These are phyloP conservation scores for Arxiozyma slooffiae DNA, from an alignment of 1,139 yeast genomes.

Conservation along the genomic window DNA sequence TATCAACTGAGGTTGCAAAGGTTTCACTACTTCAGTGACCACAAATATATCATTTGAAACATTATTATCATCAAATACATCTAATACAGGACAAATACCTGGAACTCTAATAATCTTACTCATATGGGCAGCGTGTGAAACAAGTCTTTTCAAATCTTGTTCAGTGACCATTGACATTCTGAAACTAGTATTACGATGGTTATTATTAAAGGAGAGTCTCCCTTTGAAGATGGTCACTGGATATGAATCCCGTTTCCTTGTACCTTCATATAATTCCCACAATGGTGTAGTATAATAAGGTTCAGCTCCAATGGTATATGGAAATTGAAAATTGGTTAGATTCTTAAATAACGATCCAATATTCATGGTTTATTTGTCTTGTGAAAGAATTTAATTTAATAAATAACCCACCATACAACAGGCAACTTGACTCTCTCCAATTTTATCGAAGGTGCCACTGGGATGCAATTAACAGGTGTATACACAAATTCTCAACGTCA, in stretches of 20 bases:
- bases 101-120: slow-evolving; percentile 68
- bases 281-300: slow-evolving; percentile 29
- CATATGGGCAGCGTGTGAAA: slow-evolving; percentile 55
- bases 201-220: slow-evolving; percentile 3
- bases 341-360: slow-evolving; percentile 26
- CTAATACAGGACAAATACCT: slow-evolving; percentile 60
- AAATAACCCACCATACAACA: too few relatives aligned
- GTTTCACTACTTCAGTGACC: slow-evolving; percentile 68
- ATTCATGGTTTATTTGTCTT: slow-evolving; percentile 18
- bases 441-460: too few relatives aligned
- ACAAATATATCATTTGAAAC: slow-evolving; percentile 51
- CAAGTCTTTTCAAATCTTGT: background rate
- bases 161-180: background rate
- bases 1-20: slow-evolving; percentile 34
- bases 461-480: too few relatives aligned
- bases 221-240: slow-evolving; percentile 26
- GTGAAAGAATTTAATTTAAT: background rate
- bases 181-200: background rate
- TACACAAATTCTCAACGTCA: too few relatives aligned
- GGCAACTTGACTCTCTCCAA: background rate
- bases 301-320: slow-evolving; percentile 21
- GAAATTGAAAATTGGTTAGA: slow-evolving; percentile 27
- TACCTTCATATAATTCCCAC: slow-evolving; percentile 38
- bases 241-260: slow-evolving; percentile 28
- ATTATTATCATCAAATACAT: slow-evolving; percentile 47